Base-by-base conservation (phyloP, 2,329 filamentous ascomycete genomes). In the Penicillium aurantiogriseum region DNA sequence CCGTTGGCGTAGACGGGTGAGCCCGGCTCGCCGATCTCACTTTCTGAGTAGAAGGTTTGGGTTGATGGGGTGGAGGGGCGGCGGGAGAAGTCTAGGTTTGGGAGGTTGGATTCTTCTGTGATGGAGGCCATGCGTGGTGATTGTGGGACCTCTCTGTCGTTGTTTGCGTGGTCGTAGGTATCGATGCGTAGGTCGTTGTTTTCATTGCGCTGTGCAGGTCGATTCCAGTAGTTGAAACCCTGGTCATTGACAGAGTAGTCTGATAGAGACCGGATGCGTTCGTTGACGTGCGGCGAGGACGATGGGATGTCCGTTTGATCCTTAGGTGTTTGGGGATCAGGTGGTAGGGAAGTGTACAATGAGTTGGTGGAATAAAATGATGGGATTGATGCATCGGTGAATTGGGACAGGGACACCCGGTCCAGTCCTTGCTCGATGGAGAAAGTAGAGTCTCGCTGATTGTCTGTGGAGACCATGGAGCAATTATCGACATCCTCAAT, bases 401-500 rank as follows among this genome's bases (percentile, higher is more conserved):
- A 64, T 43, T 67, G 65, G 43, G 65, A 67, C 35, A 67, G 46
- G 11, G 65, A 67, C 23, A 47, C 40, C 21, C 59, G 62, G 36
- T 67, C 63, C 29, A 63, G 50, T 48, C 62, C 56, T 29, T 62
- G 50, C 10, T 66, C 64, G 29, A 60, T 17, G n/a, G 63, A 57
- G 46, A 64, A 67, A 6, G 5, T 61, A 15, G 69, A 71, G 35
- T 71, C 68, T 13, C 64, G 63, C 17, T 59, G 54, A 23, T 67
- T 43, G 21, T 44, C 50, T 1, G 23, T 38, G 3, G 68, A 65
- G 8, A 61, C 21, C 17, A 61, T 25, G 5, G 65, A 67, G 48
- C 64, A 68, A 36, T 43, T 56, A 54, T 73, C 68, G n/a, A 69
- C 67, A 42, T 73, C 71, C 47, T 74, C 71, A 33, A 73, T 72